Percentiles rank a stretch among this genome's conserved stretches.
Conservation (phyloP, 164 flowering plant species). For the Liquidambar formosana region DNA sequence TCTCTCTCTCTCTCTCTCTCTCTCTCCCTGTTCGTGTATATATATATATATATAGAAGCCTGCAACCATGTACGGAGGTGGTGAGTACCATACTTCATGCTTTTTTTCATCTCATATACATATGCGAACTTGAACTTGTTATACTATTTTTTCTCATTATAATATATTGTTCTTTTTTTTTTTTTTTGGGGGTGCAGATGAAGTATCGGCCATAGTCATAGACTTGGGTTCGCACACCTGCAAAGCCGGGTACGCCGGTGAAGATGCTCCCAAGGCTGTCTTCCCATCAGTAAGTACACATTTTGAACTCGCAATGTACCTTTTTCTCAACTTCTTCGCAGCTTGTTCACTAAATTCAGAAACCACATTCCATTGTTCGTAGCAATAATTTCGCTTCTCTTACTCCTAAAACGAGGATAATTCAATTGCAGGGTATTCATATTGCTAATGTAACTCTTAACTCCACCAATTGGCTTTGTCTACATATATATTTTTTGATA, state of each 20-base stretch:
- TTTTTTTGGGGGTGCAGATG: constrained; percentile 70
- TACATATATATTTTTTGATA: no score
- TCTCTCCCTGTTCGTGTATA: no score
- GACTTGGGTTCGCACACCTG: constrained; percentile 97
- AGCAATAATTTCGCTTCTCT: no score
- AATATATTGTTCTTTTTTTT: constrained; percentile 2
- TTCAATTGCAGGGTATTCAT: no score
- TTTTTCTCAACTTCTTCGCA: neutral
- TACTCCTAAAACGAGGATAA: no score
- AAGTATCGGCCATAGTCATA: constrained; percentile 91
- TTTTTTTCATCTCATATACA: neutral
- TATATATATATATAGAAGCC: neutral
- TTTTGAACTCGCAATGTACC: neutral
- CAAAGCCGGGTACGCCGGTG: constrained; percentile 99
- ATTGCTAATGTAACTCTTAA: no score
- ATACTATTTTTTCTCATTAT: neutral
- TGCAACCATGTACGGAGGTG: constrained; percentile 59
- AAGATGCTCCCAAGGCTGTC: constrained; percentile 99
- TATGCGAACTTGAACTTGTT: neutral
- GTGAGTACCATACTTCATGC: constrained; percentile 25
- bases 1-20: no score
- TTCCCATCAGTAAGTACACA: constrained; percentile 78
- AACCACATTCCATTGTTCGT: no score
- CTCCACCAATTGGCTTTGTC: no score
- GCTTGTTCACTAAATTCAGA: no score